A percentile compares a stretch with the other conserved stretches of the same genome.
phyloP scores from a whole-genome alignment of 2,329 filamentous ascomycete genomes.

The Diaporthe australafricana region DNA sequence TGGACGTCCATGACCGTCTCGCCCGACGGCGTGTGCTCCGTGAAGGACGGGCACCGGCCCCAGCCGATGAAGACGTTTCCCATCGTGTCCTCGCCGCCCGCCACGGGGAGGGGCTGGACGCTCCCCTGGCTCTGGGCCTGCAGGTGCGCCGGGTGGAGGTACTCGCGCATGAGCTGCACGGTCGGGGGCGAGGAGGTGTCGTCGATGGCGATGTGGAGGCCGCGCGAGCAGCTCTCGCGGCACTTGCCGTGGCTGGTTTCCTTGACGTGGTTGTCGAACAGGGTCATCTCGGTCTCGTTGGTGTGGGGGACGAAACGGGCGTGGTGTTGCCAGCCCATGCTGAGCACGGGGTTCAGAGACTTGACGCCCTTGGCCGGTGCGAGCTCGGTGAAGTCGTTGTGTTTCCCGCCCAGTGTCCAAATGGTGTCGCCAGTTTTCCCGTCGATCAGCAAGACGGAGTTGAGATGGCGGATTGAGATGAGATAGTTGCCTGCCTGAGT shows the following conservation, averaged over 20 bases:
- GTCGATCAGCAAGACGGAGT: conserved; percentile 60
- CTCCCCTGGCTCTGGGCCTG: conserved; percentile 54
- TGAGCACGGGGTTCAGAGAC: conserved; percentile 36
- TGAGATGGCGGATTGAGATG: conserved; percentile 62
- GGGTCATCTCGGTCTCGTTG: conserved; percentile 44
- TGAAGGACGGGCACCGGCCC: conserved; percentile 58
- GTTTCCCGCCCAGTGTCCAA: conserved; percentile 64
- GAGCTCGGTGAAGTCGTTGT: conserved; percentile 55
- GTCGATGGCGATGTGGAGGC: conserved; percentile 53
- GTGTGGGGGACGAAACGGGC: conserved; percentile 52
- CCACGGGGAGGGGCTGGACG: conserved; percentile 46
- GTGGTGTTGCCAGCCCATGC: conserved; percentile 59
- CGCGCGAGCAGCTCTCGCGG: conserved; percentile 46
- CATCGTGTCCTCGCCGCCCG: neutral
- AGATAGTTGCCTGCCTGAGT: conserved; percentile 60
- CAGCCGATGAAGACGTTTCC: conserved; percentile 57
- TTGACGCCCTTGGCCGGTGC: neutral
- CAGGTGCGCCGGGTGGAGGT: conserved; percentile 50
- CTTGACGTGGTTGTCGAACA: conserved; percentile 59
- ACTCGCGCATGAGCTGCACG: conserved; percentile 52
- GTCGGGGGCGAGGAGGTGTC: conserved; percentile 50
- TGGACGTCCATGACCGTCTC: conserved; percentile 55
- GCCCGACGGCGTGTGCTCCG: conserved; percentile 56
- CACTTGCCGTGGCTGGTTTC: conserved; percentile 46
- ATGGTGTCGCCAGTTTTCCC: conserved; percentile 58